Conservation (phyloP, 2,329 filamentous ascomycete genomes). For the Aspergillus spinulosporus region DNA sequence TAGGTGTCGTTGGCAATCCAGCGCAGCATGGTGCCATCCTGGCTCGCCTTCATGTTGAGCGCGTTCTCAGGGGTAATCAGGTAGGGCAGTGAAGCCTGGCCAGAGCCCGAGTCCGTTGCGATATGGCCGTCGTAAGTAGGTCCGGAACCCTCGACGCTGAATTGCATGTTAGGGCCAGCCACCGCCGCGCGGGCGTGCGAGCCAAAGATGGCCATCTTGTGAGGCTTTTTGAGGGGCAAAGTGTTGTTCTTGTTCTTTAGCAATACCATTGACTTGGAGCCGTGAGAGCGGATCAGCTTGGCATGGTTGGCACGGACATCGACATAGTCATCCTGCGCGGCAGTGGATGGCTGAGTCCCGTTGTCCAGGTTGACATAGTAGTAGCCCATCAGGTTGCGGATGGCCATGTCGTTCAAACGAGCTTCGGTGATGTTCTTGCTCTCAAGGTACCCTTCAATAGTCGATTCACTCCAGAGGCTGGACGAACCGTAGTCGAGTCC, state of each 20-base stretch:
- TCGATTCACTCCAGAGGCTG: slow-evolving; percentile 10
- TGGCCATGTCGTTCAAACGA: slow-evolving; percentile 50
- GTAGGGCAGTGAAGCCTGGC: slow-evolving; percentile 20
- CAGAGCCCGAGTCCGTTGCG: slow-evolving; percentile 20
- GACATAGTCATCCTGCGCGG: slow-evolving; percentile 4
- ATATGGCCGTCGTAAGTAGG: slow-evolving; percentile 18
- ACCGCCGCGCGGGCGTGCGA: neutral
- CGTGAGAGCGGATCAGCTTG: slow-evolving; percentile 48
- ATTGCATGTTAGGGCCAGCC: neutral
- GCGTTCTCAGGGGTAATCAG: slow-evolving; percentile 20
- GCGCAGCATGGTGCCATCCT: slow-evolving; percentile 23
- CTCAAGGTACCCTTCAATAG: slow-evolving; percentile 7
- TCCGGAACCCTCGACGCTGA: slow-evolving; percentile 11
- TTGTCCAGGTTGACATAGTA: slow-evolving; percentile 38
- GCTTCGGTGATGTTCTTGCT: slow-evolving; percentile 44
- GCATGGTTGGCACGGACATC: slow-evolving; percentile 39
- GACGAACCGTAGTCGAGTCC: slow-evolving; percentile 13
- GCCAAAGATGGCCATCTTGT: neutral
- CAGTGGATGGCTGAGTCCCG: slow-evolving; percentile 1
- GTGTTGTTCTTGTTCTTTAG: slow-evolving; percentile 1
- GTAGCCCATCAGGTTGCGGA: slow-evolving; percentile 49
- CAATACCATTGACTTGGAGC: neutral
- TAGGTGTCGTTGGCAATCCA: slow-evolving; percentile 24
- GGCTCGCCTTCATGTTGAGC: slow-evolving; percentile 15
- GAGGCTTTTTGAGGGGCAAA: neutral